phyloP scores from a whole-genome alignment of 106 monocot species.

The Dendrobium nobile region DNA sequence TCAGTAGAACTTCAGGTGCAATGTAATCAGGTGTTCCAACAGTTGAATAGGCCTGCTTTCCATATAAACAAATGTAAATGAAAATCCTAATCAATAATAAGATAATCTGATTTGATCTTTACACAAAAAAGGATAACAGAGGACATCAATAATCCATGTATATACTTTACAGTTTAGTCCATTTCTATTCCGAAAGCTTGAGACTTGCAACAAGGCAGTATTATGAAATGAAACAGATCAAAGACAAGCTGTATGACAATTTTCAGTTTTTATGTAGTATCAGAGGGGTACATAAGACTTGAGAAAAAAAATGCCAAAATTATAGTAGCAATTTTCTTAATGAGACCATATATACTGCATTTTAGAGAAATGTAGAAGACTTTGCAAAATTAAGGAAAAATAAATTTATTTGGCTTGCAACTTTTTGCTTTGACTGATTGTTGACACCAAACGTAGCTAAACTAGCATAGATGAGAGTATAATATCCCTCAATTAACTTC shows the following conservation, averaged over 20 bases:
- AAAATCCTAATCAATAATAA: neutral
- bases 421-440: neutral
- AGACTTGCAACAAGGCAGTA: neutral
- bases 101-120: neutral
- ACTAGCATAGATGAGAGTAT: neutral
- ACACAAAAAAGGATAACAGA: neutral
- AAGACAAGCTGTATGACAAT: neutral
- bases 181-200: neutral
- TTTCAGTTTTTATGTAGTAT: neutral
- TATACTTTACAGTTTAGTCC: neutral
- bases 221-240: neutral
- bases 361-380: neutral
- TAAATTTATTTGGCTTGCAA: neutral
- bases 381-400: neutral
- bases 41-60: conserved; percentile 19
- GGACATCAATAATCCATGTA: neutral
- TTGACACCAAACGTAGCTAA: neutral
- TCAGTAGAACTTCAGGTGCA: conserved; percentile 27
- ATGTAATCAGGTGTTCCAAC: conserved; percentile 27
- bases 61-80: neutral
- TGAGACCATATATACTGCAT: neutral
- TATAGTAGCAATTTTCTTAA: neutral
- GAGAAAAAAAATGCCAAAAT: neutral
- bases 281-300: neutral
- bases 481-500: neutral